phyloP scores from a whole-genome alignment of 1,284 basidiomycete genomes.

The Thecaphora frezii region DNA sequence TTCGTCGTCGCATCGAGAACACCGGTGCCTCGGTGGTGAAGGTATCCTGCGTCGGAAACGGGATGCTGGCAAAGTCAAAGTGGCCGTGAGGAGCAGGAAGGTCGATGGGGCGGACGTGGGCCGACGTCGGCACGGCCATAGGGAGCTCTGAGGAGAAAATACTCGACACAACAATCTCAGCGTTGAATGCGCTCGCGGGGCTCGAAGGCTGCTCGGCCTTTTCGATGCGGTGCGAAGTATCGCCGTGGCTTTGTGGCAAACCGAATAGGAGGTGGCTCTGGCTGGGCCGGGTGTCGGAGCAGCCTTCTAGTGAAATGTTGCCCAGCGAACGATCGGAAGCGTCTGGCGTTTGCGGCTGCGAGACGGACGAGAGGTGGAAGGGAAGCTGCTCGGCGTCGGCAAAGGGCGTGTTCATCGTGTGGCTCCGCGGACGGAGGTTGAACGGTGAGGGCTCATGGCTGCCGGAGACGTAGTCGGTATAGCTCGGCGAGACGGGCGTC shows the following conservation, averaged over 20 bases:
- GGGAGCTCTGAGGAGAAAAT: conserved; percentile 17
- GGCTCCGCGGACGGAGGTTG: background rate
- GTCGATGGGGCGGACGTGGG: conserved; percentile 34
- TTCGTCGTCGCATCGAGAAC: conserved; percentile 18
- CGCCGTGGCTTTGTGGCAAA: no score
- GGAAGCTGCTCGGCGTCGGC: background rate
- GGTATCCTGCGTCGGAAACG: conserved; percentile 25
- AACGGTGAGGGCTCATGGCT: no score
- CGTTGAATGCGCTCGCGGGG: conserved; percentile 16
- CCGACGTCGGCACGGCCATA: conserved; percentile 30
- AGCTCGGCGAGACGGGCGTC: conserved; percentile 3
- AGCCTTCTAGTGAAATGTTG: background rate
- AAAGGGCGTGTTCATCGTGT: background rate
- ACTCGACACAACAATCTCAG: conserved; percentile 19
- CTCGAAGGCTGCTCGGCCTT: background rate
- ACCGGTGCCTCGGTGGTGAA: conserved; percentile 22
- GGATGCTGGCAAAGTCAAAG: conserved; percentile 37
- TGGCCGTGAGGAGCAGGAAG: conserved; percentile 34
- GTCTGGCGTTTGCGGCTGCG: conserved; percentile 24
- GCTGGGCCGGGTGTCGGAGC: background rate
- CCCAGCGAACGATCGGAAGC: background rate
- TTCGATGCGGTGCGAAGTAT: background rate
- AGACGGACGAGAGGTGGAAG: conserved; percentile 22
- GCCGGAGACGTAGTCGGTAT: background rate
- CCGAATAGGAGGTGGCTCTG: background rate